A percentile compares a stretch with the other conserved stretches of the same genome.
phyloP scores from a whole-genome alignment of 73 alveolate genomes.

The Symbiodinium natans region DNA sequence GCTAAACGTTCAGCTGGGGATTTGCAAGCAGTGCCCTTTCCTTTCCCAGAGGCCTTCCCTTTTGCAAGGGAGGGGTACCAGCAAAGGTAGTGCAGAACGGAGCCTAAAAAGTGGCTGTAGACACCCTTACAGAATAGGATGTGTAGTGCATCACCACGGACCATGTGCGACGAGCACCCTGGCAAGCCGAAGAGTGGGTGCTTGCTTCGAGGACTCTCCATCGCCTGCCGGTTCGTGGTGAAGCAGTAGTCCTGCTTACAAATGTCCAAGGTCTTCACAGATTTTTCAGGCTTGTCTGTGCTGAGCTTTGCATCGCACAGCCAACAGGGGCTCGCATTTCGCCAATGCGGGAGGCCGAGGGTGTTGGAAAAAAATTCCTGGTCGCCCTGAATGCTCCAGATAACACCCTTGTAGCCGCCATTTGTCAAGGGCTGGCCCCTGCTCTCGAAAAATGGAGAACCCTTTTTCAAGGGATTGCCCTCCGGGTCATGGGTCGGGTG shows the following conservation, averaged over 20 bases:
- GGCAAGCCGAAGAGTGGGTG: conserved; percentile 8
- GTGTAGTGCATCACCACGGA: conserved; percentile 50
- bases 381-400: conserved; percentile 24
- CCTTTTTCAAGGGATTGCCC: conserved; percentile 35
- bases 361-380: neutral
- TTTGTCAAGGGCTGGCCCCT: conserved; percentile 28
- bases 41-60: neutral
- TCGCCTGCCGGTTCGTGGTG: conserved; percentile 3
- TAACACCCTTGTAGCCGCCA: conserved; percentile 20
- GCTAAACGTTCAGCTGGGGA: neutral
- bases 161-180: conserved; percentile 2
- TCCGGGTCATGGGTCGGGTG: conserved; percentile 17
- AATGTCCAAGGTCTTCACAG: too few species aligned
- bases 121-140: conserved; percentile 17
- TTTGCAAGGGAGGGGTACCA: conserved; percentile 11
- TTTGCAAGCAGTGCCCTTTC: neutral
- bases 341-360: conserved; percentile 16
- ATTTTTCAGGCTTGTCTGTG: too few species aligned
- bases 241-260: too few species aligned
- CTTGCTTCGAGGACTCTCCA: neutral
- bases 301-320: neutral
- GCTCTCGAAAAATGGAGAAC: neutral
- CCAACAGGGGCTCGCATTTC: neutral
- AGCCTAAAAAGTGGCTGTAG: neutral
- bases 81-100: conserved; percentile 37